Conservation (phyloP, 768 basidiomycete genomes). For the Strobilomyces dryophilus region DNA sequence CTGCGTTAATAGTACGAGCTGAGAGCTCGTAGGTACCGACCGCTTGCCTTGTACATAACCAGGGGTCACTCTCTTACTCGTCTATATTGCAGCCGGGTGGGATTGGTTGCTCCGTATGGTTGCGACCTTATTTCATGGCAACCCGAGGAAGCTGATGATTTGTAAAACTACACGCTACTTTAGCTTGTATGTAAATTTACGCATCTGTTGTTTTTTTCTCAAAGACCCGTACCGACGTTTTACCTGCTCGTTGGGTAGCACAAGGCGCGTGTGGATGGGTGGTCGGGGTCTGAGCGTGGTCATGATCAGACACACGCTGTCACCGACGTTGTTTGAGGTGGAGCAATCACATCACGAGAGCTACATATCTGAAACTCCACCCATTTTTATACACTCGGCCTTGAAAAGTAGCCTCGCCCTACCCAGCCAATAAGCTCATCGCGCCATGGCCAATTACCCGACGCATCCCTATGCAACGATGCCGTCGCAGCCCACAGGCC, state of each 20-base stretch:
- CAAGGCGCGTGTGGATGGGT: slow-evolving; percentile 10
- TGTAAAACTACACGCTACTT: slow-evolving; percentile 1
- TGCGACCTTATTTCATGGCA: neutral
- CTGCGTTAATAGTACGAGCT: no score
- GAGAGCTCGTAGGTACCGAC: no score
- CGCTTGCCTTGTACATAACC: neutral
- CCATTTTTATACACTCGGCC: slow-evolving; percentile 21
- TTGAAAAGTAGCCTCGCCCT: slow-evolving; percentile 13
- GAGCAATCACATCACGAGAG: slow-evolving; percentile 18
- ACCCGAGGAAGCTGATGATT: neutral
- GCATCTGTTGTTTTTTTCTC: neutral
- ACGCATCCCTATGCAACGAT: slow-evolving; percentile 26
- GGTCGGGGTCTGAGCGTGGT: slow-evolving; percentile 22
- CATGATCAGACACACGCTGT: slow-evolving; percentile 14
- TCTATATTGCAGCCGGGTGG: neutral
- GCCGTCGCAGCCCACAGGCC: slow-evolving; percentile 13
- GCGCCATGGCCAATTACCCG: slow-evolving; percentile 26
- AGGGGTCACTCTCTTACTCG: neutral
- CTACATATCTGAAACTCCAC: slow-evolving; percentile 21
- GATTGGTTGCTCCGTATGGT: neutral
- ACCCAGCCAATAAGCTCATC: slow-evolving; percentile 4
- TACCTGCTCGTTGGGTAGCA: neutral
- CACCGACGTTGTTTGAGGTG: slow-evolving; percentile 16
- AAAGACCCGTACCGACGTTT: neutral
- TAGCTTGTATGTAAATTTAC: slow-evolving; percentile 11